Evolutionary conservation across 192 early-diverging fungal species (phyloP).

Genomic region (Backusella morwellensis): DNA sequence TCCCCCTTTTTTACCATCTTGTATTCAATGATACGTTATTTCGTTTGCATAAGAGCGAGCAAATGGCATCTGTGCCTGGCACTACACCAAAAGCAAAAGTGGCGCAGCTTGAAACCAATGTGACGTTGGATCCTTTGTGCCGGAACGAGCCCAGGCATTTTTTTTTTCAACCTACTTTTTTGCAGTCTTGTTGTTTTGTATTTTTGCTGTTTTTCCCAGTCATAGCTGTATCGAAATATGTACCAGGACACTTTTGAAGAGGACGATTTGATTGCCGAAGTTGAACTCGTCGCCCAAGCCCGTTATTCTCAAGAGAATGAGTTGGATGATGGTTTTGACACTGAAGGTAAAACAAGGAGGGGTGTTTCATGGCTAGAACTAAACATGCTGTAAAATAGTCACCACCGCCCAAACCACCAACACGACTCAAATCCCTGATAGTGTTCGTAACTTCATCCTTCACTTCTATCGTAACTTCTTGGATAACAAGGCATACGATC

Average conservation of each 20-base stretch:
- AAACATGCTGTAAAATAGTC: background rate
- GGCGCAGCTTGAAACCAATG: constrained; percentile 3
- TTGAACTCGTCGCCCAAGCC: constrained; percentile 56
- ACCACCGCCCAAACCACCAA: constrained; percentile 24
- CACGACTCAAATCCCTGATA: constrained; percentile 73
- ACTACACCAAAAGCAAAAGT: background rate
- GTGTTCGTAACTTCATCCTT: constrained; percentile 80
- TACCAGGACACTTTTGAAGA: constrained; percentile 47
- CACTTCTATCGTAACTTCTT: constrained; percentile 78
- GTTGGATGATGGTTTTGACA: constrained; percentile 49
- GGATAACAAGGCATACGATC: constrained; percentile 82
- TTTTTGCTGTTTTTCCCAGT: background rate
- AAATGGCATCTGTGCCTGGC: too few relatives aligned
- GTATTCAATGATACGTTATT: too few relatives aligned
- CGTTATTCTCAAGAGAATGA: constrained; percentile 31
- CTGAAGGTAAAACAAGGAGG: background rate
- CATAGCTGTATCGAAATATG: constrained; percentile 18
- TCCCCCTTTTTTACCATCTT: too few relatives aligned
- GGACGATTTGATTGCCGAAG: constrained; percentile 59
- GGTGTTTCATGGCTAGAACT: too few relatives aligned
- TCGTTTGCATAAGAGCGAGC: too few relatives aligned
- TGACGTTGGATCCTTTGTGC: constrained; percentile 7
- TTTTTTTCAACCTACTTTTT: constrained; percentile 14
- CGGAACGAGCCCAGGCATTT: background rate
- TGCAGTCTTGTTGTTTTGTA: background rate